A percentile compares a stretch with the other conserved stretches of the same genome.
Conservation (phyloP, 1,139 yeast genomes). For the Candida sp. region DNA sequence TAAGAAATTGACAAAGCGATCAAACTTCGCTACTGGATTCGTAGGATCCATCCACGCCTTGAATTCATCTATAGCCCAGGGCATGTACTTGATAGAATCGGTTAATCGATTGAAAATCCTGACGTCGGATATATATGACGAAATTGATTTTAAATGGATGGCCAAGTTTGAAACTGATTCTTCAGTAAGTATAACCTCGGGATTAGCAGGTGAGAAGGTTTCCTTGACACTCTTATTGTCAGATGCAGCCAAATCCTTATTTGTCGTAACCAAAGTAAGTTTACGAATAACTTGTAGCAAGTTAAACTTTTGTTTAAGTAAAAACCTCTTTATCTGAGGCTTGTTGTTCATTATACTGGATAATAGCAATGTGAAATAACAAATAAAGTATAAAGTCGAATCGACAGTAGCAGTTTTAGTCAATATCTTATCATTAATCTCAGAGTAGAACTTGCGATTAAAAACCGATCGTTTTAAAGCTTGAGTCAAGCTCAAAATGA, state of each 20-base stretch:
- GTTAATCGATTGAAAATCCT: slow-evolving; percentile 54
- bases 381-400: slow-evolving; percentile 39
- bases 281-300: slow-evolving; percentile 8
- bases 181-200: slow-evolving; percentile 7
- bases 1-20: slow-evolving; percentile 34
- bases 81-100: slow-evolving; percentile 48
- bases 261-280: slow-evolving; percentile 3
- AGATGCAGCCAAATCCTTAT: slow-evolving; percentile 13
- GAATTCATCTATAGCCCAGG: slow-evolving; percentile 45
- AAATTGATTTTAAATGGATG: slow-evolving; percentile 36
- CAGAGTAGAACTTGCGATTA: slow-evolving; percentile 40
- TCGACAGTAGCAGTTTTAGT: slow-evolving; percentile 35
- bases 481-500: slow-evolving; percentile 18
- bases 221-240: slow-evolving; percentile 12
- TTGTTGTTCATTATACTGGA: slow-evolving; percentile 42
- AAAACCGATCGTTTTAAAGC: slow-evolving; percentile 22
- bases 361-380: slow-evolving; percentile 39
- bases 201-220: slow-evolving; percentile 3
- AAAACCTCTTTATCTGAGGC: slow-evolving; percentile 27
- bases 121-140: slow-evolving; percentile 48
- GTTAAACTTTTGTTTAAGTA: slow-evolving; percentile 24
- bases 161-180: slow-evolving; percentile 26
- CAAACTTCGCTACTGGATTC: slow-evolving; percentile 22
- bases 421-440: slow-evolving; percentile 40
- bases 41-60: slow-evolving; percentile 24